A percentile compares a stretch with the other conserved stretches of the same genome.
Conservation (phyloP, 345 rosid species). For the Streptanthus diversifolius region DNA sequence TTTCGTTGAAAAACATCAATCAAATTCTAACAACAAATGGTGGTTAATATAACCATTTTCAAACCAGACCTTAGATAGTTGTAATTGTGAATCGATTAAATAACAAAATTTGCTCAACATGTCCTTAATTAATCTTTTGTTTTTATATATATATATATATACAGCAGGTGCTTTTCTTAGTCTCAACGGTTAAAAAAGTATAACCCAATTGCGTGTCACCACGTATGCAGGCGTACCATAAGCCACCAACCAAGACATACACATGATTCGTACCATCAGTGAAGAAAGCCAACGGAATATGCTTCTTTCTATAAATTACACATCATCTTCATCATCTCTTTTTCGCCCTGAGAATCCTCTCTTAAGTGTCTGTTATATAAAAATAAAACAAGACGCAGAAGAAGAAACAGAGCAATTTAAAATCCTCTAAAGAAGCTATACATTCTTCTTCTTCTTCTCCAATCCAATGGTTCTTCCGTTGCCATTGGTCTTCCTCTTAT, state of each 20-base stretch:
- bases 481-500: slow-evolving; percentile 24
- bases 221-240: slow-evolving; percentile 19
- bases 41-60: neutral
- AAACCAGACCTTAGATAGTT: neutral
- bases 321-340: slow-evolving; percentile 4
- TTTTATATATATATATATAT: neutral
- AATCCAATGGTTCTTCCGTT: slow-evolving; percentile 40
- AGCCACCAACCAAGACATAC: slow-evolving; percentile 16
- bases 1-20: slow-evolving; percentile 18
- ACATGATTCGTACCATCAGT: slow-evolving; percentile 12
- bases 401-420: slow-evolving; percentile 11
- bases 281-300: neutral
- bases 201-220: neutral
- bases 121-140: neutral
- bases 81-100: neutral
- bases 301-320: slow-evolving; percentile 18
- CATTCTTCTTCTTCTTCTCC: slow-evolving; percentile 15
- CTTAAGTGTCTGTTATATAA: neutral
- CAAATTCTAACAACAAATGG: neutral
- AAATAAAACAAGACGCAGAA: slow-evolving; percentile 4
- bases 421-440: neutral
- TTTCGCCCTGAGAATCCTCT: slow-evolving; percentile 21
- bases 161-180: neutral
- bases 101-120: neutral
- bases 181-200: slow-evolving; percentile 18